phyloP scores from a whole-genome alignment of 306 rosid species.

The Neltuma alba region DNA sequence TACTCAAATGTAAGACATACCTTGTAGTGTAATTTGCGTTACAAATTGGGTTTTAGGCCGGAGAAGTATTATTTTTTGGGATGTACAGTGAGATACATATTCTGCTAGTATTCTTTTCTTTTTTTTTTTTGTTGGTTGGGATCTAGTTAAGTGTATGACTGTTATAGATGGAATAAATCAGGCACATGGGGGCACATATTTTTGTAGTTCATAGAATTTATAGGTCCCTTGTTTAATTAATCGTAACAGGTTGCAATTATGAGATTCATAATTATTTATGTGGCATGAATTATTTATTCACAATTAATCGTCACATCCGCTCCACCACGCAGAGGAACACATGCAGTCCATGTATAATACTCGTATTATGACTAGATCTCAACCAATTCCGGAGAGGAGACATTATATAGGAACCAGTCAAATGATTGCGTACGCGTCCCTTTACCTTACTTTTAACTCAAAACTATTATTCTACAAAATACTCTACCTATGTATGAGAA shows the following conservation, averaged over 20 bases:
- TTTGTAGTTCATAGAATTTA: background rate
- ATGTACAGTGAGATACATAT: conserved; percentile 18
- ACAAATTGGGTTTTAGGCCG: too few species aligned
- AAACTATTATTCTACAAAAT: too few species aligned
- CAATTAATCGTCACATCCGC: background rate
- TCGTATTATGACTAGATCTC: background rate
- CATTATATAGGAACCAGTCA: background rate
- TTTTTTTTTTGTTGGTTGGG: too few species aligned
- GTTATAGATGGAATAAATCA: background rate
- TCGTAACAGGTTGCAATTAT: background rate
- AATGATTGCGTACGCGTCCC: background rate
- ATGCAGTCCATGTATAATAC: background rate
- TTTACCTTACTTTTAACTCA: background rate
- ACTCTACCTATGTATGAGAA: too few species aligned
- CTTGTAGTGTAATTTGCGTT: too few species aligned
- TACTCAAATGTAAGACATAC: too few species aligned
- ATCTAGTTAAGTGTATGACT: background rate
- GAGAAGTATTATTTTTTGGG: too few species aligned
- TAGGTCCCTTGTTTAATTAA: too few species aligned
- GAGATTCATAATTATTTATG: background rate
- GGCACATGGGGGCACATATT: background rate
- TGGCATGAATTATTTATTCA: background rate
- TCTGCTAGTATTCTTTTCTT: background rate
- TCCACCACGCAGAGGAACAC: background rate
- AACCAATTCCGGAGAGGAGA: background rate